phyloP scores from a whole-genome alignment of 495 filamentous ascomycete species.

The Aspergillus heteromorphus region DNA sequence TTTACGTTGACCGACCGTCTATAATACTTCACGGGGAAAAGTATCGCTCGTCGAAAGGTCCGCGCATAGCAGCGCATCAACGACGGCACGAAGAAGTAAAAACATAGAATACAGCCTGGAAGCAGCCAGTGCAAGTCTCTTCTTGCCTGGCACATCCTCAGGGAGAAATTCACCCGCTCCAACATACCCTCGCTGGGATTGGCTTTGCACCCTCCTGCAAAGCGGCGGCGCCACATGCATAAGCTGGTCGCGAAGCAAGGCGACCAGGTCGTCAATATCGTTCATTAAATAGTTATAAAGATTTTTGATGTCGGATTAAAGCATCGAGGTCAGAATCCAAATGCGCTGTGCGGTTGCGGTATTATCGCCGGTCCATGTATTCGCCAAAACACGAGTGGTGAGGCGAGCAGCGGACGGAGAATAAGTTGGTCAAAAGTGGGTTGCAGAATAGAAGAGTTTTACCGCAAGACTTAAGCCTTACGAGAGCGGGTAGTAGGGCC shows the following conservation, averaged over 20 bases:
- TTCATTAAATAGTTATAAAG: constrained; percentile 40
- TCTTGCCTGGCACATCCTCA: not conserved
- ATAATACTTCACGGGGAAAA: constrained; percentile 9
- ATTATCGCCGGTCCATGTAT: not conserved
- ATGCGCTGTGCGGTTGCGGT: not conserved
- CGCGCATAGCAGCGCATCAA: not conserved
- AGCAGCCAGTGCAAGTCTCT: not conserved
- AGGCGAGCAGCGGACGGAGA: not conserved
- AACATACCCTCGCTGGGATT: constrained; percentile 9
- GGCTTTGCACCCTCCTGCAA: constrained; percentile 15
- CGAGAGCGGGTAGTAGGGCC: constrained; percentile 45
- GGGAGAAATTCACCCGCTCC: constrained; percentile 9
- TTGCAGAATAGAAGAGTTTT: not conserved
- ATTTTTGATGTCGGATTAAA: constrained; percentile 16
- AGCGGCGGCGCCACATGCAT: constrained; percentile 19
- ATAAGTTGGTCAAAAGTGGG: not conserved
- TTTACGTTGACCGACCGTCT: constrained; percentile 12
- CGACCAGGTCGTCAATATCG: constrained; percentile 40
- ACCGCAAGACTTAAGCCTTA: constrained; percentile 35
- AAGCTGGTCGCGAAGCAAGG: constrained; percentile 24
- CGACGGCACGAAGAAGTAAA: constrained; percentile 1
- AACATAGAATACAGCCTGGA: constrained; percentile 20
- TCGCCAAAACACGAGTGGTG: not conserved
- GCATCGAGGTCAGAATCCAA: constrained; percentile 1
- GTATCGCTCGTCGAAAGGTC: not conserved